Evolutionary conservation across 1,284 basidiomycete genomes (phyloP), one percentile per base, ranked within the genome.

Genomic region (Tylopilus orsonianus): DNA sequence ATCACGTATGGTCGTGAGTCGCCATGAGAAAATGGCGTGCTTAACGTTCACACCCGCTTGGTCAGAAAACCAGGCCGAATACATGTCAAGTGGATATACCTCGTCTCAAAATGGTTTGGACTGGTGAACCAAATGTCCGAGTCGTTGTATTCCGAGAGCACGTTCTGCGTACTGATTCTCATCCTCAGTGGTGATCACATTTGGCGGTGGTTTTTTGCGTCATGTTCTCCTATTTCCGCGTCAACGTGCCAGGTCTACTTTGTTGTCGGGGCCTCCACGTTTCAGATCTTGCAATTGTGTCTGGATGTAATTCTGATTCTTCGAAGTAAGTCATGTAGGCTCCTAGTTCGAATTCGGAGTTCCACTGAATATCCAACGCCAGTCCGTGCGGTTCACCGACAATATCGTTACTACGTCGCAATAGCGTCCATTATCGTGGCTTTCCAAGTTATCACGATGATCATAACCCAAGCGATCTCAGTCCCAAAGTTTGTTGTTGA

Each of bases 31-130:
- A n/a, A 29, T 2, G 2, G 29, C 9, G n/a, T 8, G 5, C 7
- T 12, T 29, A 19, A 35, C 26, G 22, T 20, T 37, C 12, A 49
- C 13, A 13, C 4, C 14, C 8, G 1, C 10, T 33, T 26, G 27
- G 9, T 22, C 19, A 59, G 58, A 29, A 49, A 48, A 27, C 13
- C 49, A 1, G 9, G 29, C 18, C 27, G 53, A 16, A 12, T 19
- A 9, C 19, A 51, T 10, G 37, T 64, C 27, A 60, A 61, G 37
- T 50, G 54, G 44, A 57, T 60, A 41, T 60, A 48, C 41, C 33
- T 60, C 16, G 51, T 60, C 14, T 32, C 58, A 5, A 60, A 34
- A 39, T 63, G 58, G 61, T 55, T 61, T 39, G 58, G 61, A 44
- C 23, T 64, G 26, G 4, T 41, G 41, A 57, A 54, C n/a, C 54